Percentiles rank a stretch among this genome's conserved stretches.
These are phyloP conservation scores for Prunus campanulata DNA, from an alignment of 306 rosid genomes.

Conservation along the genomic window DNA sequence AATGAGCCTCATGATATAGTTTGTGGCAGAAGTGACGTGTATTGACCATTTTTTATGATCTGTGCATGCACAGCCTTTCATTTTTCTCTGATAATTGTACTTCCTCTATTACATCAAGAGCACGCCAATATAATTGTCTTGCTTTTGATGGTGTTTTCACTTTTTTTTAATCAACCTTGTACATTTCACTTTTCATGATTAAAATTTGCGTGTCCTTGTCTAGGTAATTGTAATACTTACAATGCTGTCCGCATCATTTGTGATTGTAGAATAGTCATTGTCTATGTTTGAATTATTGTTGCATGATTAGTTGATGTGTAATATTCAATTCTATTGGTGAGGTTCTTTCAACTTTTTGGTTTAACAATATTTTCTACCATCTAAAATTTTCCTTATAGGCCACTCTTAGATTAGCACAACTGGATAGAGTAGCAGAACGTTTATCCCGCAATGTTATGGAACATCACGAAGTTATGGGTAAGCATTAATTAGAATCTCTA, in stretches of 20 bases:
- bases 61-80: background rate
- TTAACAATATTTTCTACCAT: background rate
- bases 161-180: background rate
- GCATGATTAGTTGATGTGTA: background rate
- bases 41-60: background rate
- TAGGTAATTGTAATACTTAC: background rate
- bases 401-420: conserved; percentile 80
- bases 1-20: background rate
- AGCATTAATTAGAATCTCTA: conserved; percentile 28
- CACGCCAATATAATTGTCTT: background rate
- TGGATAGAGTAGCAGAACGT: conserved; percentile 86
- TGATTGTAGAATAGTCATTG: background rate
- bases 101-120: background rate
- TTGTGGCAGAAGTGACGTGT: background rate
- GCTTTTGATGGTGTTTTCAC: background rate
- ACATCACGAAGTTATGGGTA: conserved; percentile 99
- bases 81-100: background rate
- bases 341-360: background rate
- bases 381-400: conserved; percentile 45
- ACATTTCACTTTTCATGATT: background rate
- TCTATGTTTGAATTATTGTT: background rate
- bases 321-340: background rate
- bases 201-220: background rate
- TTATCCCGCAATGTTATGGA: conserved; percentile 93
- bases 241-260: background rate